Percentiles rank a stretch among this genome's conserved stretches.
phyloP scores from a whole-genome alignment of 2,329 filamentous ascomycete species.

The Cladosporium phlei region DNA sequence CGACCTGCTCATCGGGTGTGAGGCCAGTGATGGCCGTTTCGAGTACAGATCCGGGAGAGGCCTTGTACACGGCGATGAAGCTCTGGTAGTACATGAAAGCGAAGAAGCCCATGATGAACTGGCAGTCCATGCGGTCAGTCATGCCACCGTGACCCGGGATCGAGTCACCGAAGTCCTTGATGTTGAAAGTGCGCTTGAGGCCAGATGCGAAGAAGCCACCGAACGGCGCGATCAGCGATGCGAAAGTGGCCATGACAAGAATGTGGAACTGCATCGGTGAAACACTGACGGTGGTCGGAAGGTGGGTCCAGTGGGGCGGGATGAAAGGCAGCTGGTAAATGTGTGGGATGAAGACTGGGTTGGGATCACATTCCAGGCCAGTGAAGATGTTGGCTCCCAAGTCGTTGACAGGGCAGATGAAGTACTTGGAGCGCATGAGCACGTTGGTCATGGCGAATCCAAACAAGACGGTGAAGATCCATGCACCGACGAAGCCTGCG shows the following conservation, averaged over 20 bases:
- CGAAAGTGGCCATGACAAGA: slow-evolving; percentile 83
- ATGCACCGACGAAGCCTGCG: slow-evolving; percentile 82
- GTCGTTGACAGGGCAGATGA: slow-evolving; percentile 96
- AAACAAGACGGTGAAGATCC: slow-evolving; percentile 89
- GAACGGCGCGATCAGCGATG: slow-evolving; percentile 93
- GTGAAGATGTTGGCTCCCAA: slow-evolving; percentile 90
- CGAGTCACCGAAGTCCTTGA: slow-evolving; percentile 98
- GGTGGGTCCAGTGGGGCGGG: slow-evolving; percentile 61
- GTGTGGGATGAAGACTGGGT: slow-evolving; percentile 82
- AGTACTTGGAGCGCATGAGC: slow-evolving; percentile 88
- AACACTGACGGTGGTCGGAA: slow-evolving; percentile 67
- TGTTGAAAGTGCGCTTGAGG: slow-evolving; percentile 97
- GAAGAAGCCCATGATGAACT: slow-evolving; percentile 99
- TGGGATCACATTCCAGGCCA: slow-evolving; percentile 81
- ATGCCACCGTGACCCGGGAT: slow-evolving; percentile 97
- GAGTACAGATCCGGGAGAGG: slow-evolving; percentile 78
- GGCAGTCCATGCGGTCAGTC: slow-evolving; percentile 98
- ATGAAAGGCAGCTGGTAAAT: slow-evolving; percentile 62
- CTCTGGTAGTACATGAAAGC: slow-evolving; percentile 96
- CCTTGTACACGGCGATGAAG: slow-evolving; percentile 87
- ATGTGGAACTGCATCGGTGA: slow-evolving; percentile 93
- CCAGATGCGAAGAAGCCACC: slow-evolving; percentile 98
- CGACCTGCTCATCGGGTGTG: slow-evolving; percentile 80
- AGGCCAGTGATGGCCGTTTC: slow-evolving; percentile 90
- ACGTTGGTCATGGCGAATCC: slow-evolving; percentile 76